Evolutionary conservation across 2,329 filamentous ascomycete species (phyloP).

Genomic region (Penicillium polonicum): DNA sequence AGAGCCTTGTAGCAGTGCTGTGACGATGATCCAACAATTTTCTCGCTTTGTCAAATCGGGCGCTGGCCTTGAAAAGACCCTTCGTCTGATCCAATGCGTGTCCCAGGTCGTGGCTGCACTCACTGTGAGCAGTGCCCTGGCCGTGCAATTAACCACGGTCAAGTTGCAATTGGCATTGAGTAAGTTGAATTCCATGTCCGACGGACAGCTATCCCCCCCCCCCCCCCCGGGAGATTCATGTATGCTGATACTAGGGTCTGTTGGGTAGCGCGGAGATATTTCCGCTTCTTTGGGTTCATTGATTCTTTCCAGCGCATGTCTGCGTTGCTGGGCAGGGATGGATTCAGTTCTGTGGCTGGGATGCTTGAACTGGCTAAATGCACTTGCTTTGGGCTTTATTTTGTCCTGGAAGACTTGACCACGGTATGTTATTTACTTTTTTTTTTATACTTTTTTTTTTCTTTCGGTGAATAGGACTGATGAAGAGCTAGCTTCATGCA

Average conservation of each 20-base stretch:
- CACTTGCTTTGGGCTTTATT: slow-evolving; percentile 64
- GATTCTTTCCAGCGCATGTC: slow-evolving; percentile 58
- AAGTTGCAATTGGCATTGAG: slow-evolving; percentile 46
- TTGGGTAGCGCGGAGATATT: slow-evolving; percentile 55
- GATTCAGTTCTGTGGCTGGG: slow-evolving; percentile 21
- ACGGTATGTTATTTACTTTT: slow-evolving; percentile 49
- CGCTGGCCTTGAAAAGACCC: slow-evolving; percentile 40
- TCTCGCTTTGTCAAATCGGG: slow-evolving; percentile 34
- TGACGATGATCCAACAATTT: slow-evolving; percentile 26
- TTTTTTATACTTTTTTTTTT: not conserved
- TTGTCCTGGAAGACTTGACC: slow-evolving; percentile 64
- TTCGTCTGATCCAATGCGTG: slow-evolving; percentile 41
- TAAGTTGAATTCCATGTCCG: slow-evolving; percentile 20
- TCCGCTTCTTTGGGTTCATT: slow-evolving; percentile 68
- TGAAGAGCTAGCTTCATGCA: slow-evolving; percentile 39
- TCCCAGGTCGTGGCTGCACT: slow-evolving; percentile 35
- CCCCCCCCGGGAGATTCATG: not conserved
- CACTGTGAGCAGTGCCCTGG: slow-evolving; percentile 27
- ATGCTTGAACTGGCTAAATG: slow-evolving; percentile 56
- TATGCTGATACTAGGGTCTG: slow-evolving; percentile 6
- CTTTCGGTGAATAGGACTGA: slow-evolving; percentile 4
- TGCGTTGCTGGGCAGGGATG: slow-evolving; percentile 38
- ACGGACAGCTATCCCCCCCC: not conserved
- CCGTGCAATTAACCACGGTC: slow-evolving; percentile 38
- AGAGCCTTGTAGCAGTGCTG: not conserved